Percentiles rank a stretch among this genome's conserved stretches.
Evolutionary conservation across 2,329 filamentous ascomycete genomes (phyloP).

Genomic region (Aquanectria penicillioides): DNA sequence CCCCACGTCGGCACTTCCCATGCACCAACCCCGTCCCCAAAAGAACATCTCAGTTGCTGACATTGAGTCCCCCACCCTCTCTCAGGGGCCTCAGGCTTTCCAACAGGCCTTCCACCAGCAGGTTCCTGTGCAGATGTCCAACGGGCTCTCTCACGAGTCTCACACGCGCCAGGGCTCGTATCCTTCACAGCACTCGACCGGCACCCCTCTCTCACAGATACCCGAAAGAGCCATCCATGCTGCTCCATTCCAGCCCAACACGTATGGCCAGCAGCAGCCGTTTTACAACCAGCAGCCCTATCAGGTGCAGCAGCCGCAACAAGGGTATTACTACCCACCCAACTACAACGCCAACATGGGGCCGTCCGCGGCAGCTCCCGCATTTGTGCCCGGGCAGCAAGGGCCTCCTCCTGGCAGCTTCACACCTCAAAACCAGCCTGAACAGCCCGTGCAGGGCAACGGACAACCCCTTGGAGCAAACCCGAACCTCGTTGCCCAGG

Average conservation of each 20-base stretch:
- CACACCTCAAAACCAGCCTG: slow-evolving; percentile 54
- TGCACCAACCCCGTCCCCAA: slow-evolving; percentile 95
- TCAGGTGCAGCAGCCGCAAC: slow-evolving; percentile 54
- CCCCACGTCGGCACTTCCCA: slow-evolving; percentile 65
- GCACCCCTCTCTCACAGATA: slow-evolving; percentile 89
- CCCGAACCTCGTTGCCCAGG: slow-evolving; percentile 75
- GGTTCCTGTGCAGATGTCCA: slow-evolving; percentile 78
- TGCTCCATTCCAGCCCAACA: slow-evolving; percentile 84
- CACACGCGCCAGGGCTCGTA: slow-evolving; percentile 77
- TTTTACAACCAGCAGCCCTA: slow-evolving; percentile 65
- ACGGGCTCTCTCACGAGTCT: slow-evolving; percentile 65
- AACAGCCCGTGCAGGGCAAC: slow-evolving; percentile 48
- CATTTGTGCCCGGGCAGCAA: slow-evolving; percentile 68
- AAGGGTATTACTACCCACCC: slow-evolving; percentile 76
- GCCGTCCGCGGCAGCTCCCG: slow-evolving; percentile 61
- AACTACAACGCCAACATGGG: slow-evolving; percentile 61
- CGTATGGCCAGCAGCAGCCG: slow-evolving; percentile 66
- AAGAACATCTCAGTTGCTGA: slow-evolving; percentile 93
- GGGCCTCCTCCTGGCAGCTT: slow-evolving; percentile 51
- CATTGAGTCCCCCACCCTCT: slow-evolving; percentile 82
- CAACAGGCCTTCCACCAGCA: slow-evolving; percentile 95
- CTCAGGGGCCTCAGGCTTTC: slow-evolving; percentile 75
- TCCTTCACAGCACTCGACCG: slow-evolving; percentile 74
- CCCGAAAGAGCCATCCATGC: slow-evolving; percentile 93
- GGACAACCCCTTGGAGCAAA: slow-evolving; percentile 39